phyloP scores from a whole-genome alignment of 306 rosid genomes.

The Cucumis cinereus region DNA sequence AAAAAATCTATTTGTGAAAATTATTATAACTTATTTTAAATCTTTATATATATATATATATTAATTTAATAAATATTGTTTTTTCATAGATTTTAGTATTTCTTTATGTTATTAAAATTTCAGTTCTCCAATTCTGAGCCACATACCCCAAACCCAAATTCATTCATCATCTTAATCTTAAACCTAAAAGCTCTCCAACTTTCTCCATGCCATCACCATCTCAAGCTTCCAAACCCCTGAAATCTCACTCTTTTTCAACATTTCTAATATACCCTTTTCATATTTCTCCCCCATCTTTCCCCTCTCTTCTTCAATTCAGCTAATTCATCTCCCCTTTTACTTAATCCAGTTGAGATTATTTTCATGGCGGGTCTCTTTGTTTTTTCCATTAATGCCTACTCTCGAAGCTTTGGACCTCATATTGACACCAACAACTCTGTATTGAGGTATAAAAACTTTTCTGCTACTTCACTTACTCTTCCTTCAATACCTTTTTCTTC shows the following conservation, averaged over 20 bases:
- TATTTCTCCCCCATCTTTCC: background rate
- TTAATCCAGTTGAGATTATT: background rate
- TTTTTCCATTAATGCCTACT: slow-evolving; percentile 38
- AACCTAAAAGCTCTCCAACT: background rate
- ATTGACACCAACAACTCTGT: slow-evolving; percentile 27
- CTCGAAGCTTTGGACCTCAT: slow-evolving; percentile 17
- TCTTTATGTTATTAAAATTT: too few species aligned
- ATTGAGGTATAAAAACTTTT: slow-evolving; percentile 26
- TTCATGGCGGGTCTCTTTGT: slow-evolving; percentile 62
- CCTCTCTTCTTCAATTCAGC: background rate
- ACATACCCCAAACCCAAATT: background rate
- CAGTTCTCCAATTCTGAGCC: background rate
- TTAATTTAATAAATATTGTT: too few species aligned
- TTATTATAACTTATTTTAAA: too few species aligned
- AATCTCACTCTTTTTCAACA: background rate
- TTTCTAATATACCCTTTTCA: background rate
- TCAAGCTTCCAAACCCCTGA: background rate
- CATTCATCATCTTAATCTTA: background rate
- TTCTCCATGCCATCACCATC: background rate
- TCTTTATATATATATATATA: too few species aligned
- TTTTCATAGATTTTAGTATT: too few species aligned
- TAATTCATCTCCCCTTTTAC: background rate
- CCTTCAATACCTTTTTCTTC: slow-evolving; percentile 23
- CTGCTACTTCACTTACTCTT: slow-evolving; percentile 22
- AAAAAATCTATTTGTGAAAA: too few species aligned